These are phyloP conservation scores for Pseudogymnoascus sp. DNA, from an alignment of 2,329 filamentous ascomycete genomes.

Conservation along the genomic window DNA sequence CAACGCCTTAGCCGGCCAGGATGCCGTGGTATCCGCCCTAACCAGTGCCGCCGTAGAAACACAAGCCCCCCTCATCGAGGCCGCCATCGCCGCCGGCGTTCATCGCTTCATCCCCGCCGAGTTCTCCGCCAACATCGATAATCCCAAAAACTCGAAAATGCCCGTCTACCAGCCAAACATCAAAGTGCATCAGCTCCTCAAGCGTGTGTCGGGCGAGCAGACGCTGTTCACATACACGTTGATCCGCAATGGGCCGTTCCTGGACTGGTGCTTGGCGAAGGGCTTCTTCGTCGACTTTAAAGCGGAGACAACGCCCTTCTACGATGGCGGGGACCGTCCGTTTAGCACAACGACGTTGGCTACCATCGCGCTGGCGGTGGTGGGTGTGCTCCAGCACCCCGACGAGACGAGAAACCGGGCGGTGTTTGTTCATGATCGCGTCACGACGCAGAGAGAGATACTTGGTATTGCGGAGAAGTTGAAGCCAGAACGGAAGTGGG, in stretches of 20 bases:
- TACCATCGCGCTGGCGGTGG: background rate
- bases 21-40: constrained; percentile 48
- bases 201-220: background rate
- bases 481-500: constrained; percentile 24
- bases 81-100: background rate
- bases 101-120: background rate
- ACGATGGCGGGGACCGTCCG: background rate
- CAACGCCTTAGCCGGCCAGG: constrained; percentile 44
- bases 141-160: background rate
- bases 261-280: background rate
- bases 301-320: background rate
- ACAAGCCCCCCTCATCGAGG: constrained; percentile 32
- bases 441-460: constrained; percentile 37
- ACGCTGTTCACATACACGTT: background rate
- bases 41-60: constrained; percentile 26
- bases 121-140: background rate
- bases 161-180: background rate
- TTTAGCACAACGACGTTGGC: background rate
- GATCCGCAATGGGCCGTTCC: background rate
- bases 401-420: constrained; percentile 35
- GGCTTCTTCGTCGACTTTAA: background rate
- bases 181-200: background rate
- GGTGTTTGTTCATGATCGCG: constrained; percentile 37
- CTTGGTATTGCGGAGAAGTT: constrained; percentile 28
- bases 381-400: background rate